Evolutionary conservation across 2,329 filamentous ascomycete species (phyloP), one percentile per base, ranked within the genome.

Genomic region (Microcyclosporella mali): DNA sequence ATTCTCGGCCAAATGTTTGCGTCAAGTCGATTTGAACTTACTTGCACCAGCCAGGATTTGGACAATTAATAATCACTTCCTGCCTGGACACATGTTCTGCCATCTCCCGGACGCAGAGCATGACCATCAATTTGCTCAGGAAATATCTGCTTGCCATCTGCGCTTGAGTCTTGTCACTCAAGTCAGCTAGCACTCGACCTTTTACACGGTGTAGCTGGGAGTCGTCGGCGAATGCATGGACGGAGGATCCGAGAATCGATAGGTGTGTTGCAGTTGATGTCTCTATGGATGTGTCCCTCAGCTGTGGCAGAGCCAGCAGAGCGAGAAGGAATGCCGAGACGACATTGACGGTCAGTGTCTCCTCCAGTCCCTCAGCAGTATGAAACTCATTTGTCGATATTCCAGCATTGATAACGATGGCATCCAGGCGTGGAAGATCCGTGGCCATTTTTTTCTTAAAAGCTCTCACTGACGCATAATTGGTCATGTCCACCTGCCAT

Each of bases 31-130:
- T 25, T 25, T 25, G 6, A 9, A 4, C 21, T 9, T 9, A 25
- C 30, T 72, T 63, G 52, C 73, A 76, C 21, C 74, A 58, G 1
- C 73, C 73, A 0, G 74, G 74, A 45, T 72, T 73, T 4, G 72
- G 44, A 43, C 63, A 61, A 50, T 74, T 76, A 45, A 77, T 52
- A 2, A 68, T 65, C 21, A 76, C 68, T 12, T 17, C 43, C 19
- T 16, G 52, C 29, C n/a, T 39, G 15, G 32, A 30, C 37, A 43
- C 21, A 9, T 16, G 30, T 15, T 27, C 33, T 4, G 52, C 47
- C 19, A 52, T 12, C 29, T 52, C 47, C 28, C 44, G 50, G 11
- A 45, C 37, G 19, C 47, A 45, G n/a, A 48, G 48, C 45, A 51
- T 37, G 11, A 52, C 51, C 10, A 54, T 45, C 7, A 56, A 35